phyloP scores from a whole-genome alignment of 1,284 basidiomycete genomes.

The Fereydounia khargensis region DNA sequence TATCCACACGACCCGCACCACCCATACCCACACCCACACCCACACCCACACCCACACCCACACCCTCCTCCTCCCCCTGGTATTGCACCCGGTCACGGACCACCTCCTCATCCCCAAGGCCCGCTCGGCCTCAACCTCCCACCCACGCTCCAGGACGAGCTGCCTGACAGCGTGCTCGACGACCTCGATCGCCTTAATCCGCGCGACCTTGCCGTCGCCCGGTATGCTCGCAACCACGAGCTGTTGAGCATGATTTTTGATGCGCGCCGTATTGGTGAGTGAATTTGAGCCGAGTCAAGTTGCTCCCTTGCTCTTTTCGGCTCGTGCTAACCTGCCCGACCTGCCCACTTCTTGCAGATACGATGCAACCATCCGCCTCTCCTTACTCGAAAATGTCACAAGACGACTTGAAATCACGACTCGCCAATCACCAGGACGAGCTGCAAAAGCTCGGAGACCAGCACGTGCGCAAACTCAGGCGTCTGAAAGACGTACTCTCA shows the following conservation, averaged over 20 bases:
- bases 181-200: slow-evolving; percentile 48
- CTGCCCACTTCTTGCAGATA: slow-evolving; percentile 10
- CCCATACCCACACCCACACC: slow-evolving; percentile 3
- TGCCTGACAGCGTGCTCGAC: slow-evolving; percentile 38
- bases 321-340: not conserved
- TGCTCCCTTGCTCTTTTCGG: not conserved
- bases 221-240: slow-evolving; percentile 53
- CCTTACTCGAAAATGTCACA: slow-evolving; percentile 33
- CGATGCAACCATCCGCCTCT: slow-evolving; percentile 33
- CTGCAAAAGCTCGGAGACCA: slow-evolving; percentile 4
- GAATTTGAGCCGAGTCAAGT: too few relatives aligned
- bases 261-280: slow-evolving; percentile 37
- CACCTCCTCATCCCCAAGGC: not conserved
- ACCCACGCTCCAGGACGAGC: slow-evolving; percentile 27
- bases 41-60: not conserved
- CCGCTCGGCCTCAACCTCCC: slow-evolving; percentile 24
- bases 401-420: slow-evolving; percentile 19
- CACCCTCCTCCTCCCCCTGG: not conserved
- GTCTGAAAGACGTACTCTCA: slow-evolving; percentile 5
- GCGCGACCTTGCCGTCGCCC: slow-evolving; percentile 46
- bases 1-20: not conserved
- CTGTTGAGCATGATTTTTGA: slow-evolving; percentile 50
- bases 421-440: slow-evolving; percentile 18
- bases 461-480: slow-evolving; percentile 13
- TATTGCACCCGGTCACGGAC: not conserved